Conservation (phyloP, 1,284 basidiomycete species). For the Cerrena zonata region DNA sequence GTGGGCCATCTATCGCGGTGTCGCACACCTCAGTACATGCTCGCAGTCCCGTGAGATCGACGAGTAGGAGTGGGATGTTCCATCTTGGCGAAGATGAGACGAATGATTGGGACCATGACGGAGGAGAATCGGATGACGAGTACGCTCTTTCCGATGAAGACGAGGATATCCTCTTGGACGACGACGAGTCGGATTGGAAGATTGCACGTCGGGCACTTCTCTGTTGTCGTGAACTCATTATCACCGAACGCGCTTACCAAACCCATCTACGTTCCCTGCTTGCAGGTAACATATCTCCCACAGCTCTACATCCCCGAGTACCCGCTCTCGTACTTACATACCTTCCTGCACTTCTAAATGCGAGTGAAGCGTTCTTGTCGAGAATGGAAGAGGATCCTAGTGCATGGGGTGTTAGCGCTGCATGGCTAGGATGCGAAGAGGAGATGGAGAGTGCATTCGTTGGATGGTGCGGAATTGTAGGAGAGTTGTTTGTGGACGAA, state of each 20-base stretch:
- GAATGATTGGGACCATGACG: slow-evolving; percentile 8
- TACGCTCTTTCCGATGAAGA: slow-evolving; percentile 10
- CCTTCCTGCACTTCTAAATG: slow-evolving; percentile 42
- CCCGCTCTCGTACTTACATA: slow-evolving; percentile 51
- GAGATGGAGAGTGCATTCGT: slow-evolving; percentile 52
- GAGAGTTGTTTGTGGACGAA: slow-evolving; percentile 44
- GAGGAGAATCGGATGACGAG: slow-evolving; percentile 3
- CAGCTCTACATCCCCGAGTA: slow-evolving; percentile 29
- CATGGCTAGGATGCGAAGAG: slow-evolving; percentile 51
- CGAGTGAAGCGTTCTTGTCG: slow-evolving; percentile 42
- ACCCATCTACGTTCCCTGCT: slow-evolving; percentile 41
- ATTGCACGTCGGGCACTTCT: slow-evolving; percentile 52
- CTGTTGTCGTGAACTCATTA: slow-evolving; percentile 56
- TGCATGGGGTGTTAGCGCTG: slow-evolving; percentile 53
- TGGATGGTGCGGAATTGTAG: slow-evolving; percentile 58
- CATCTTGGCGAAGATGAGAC: slow-evolving; percentile 13
- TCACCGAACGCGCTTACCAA: slow-evolving; percentile 62
- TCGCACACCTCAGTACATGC: not conserved
- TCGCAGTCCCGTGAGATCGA: not conserved
- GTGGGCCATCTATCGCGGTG: slow-evolving; percentile 11
- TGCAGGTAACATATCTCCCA: slow-evolving; percentile 25
- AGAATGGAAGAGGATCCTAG: slow-evolving; percentile 54
- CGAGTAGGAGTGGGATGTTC: slow-evolving; percentile 2
- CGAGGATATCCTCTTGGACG: slow-evolving; percentile 18
- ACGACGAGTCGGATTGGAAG: slow-evolving; percentile 41